Conservation (phyloP, 305 asterid species). For the Ilex paraguariensis region DNA sequence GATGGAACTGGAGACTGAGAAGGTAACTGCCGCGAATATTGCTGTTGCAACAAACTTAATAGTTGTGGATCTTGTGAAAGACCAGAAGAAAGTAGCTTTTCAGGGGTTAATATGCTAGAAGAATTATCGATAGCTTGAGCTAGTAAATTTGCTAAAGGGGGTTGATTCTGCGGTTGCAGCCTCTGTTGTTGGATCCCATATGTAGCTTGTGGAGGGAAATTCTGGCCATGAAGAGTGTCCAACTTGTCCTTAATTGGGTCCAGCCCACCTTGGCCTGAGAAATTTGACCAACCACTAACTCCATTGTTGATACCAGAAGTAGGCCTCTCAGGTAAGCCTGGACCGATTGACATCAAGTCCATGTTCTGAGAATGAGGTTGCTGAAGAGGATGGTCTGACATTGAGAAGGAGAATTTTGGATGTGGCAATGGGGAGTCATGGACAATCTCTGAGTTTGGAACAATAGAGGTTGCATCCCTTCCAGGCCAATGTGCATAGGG, state of each 20-base stretch:
- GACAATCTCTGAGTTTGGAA: slow-evolving; percentile 34
- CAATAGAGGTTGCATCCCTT: slow-evolving; percentile 41
- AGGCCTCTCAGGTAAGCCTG: slow-evolving; percentile 51
- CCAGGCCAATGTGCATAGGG: slow-evolving; percentile 57
- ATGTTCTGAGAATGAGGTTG: slow-evolving; percentile 46
- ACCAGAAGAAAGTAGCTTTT: slow-evolving; percentile 44
- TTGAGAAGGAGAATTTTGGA: slow-evolving; percentile 32
- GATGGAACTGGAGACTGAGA: slow-evolving; percentile 52
- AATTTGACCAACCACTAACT: slow-evolving; percentile 50
- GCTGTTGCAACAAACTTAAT: slow-evolving; percentile 60
- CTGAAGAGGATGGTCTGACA: slow-evolving; percentile 38
- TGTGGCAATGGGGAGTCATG: slow-evolving; percentile 46
- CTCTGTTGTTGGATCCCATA: slow-evolving; percentile 54
- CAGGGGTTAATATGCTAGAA: slow-evolving; percentile 40
- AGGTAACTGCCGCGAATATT: slow-evolving; percentile 54
- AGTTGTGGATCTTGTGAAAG: slow-evolving; percentile 66
- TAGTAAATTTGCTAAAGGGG: slow-evolving; percentile 28
- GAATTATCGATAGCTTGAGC: slow-evolving; percentile 44
- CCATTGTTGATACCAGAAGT: slow-evolving; percentile 35
- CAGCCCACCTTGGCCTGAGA: slow-evolving; percentile 51
- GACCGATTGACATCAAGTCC: slow-evolving; percentile 52
- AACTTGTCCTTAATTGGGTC: slow-evolving; percentile 48
- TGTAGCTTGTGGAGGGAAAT: slow-evolving; percentile 33
- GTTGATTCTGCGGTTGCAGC: slow-evolving; percentile 44
- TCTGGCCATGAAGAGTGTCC: slow-evolving; percentile 49